Conservation (phyloP, 1,284 basidiomycete genomes). For the Leccinum subrobustum region DNA sequence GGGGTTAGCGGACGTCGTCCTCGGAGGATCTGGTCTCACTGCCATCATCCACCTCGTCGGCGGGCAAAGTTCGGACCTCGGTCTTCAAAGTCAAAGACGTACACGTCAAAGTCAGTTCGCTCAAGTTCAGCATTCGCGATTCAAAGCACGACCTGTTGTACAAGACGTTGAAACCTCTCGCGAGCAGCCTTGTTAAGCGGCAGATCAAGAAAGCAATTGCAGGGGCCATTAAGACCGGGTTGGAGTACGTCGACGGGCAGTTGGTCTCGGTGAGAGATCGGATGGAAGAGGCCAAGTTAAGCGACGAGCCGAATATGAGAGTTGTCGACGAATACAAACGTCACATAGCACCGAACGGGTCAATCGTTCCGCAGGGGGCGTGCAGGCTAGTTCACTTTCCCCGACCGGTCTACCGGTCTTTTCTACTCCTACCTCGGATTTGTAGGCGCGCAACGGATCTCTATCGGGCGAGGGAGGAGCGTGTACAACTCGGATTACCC, state of each 20-base stretch:
- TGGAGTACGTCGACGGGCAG: conserved; percentile 88
- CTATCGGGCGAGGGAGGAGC: conserved; percentile 55
- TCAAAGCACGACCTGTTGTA: conserved; percentile 91
- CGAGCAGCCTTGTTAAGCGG: conserved; percentile 83
- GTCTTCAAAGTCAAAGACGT: conserved; percentile 82
- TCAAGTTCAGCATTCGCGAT: conserved; percentile 91
- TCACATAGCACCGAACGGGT: conserved; percentile 31
- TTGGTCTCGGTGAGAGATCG: conserved; percentile 77
- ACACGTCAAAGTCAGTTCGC: conserved; percentile 76
- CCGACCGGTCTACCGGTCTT: conserved; percentile 45
- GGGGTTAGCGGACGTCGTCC: conserved; percentile 89
- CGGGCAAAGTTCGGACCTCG: conserved; percentile 62
- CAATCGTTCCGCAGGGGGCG: conserved; percentile 51
- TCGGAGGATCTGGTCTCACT: conserved; percentile 79
- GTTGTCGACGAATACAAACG: conserved; percentile 16
- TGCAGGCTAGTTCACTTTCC: conserved; percentile 54
- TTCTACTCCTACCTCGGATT: conserved; percentile 62
- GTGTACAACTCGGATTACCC: conserved; percentile 55
- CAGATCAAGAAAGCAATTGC: conserved; percentile 85
- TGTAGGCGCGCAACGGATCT: conserved; percentile 62
- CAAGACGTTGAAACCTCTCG: conserved; percentile 77
- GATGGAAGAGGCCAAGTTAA: conserved; percentile 67
- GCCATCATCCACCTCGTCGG: conserved; percentile 63
- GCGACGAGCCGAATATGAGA: conserved; percentile 42
- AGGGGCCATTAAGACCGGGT: conserved; percentile 73